phyloP scores from a whole-genome alignment of 2,329 filamentous ascomycete species.

The Aureobasidium sp. region DNA sequence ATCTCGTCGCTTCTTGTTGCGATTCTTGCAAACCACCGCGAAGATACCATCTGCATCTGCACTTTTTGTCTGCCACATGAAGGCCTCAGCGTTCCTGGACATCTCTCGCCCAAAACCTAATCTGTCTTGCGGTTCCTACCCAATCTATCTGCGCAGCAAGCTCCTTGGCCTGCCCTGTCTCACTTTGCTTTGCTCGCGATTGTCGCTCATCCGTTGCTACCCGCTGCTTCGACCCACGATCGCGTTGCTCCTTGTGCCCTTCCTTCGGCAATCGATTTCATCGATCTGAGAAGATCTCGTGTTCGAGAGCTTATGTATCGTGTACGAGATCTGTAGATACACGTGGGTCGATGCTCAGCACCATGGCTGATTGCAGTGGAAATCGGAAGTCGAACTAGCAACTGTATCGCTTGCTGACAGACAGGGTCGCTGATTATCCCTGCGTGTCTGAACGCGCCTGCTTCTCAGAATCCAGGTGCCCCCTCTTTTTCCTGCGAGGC shows the following conservation, averaged over 20 bases:
- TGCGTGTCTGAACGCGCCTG: neutral
- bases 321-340: neutral
- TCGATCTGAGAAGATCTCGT: neutral
- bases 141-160: neutral
- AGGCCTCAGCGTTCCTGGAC: neutral
- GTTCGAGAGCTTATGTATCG: neutral
- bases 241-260: neutral
- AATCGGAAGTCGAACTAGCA: neutral
- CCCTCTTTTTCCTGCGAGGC: neutral
- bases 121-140: neutral
- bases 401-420: neutral
- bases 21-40: neutral
- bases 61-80: neutral
- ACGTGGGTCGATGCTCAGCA: neutral
- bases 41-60: neutral
- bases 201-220: neutral
- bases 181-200: conserved; percentile 3
- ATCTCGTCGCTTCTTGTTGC: conserved; percentile 4
- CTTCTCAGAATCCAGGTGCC: neutral
- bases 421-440: neutral
- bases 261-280: neutral
- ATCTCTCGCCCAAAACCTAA: neutral
- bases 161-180: neutral
- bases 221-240: neutral
- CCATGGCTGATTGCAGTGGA: neutral